Conservation (phyloP, 345 rosid species). For the Citrus australasica region DNA sequence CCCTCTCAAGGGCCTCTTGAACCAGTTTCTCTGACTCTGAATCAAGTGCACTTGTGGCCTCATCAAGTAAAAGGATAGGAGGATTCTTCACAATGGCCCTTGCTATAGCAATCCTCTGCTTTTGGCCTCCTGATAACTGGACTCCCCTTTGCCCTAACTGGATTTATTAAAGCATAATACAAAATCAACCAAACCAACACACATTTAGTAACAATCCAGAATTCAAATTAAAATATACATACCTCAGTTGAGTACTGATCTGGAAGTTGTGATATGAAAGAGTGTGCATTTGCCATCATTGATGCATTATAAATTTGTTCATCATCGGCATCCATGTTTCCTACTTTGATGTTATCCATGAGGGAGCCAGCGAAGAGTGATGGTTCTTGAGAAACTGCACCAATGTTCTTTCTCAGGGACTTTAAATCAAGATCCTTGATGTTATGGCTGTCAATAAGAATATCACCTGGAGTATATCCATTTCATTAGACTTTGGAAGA, state of each 20-base stretch:
- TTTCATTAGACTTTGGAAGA: not conserved
- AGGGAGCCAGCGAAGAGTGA: slow-evolving; percentile 57
- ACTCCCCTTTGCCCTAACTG: slow-evolving; percentile 68
- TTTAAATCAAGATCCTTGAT: slow-evolving; percentile 51
- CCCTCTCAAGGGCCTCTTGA: slow-evolving; percentile 60
- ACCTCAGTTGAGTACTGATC: slow-evolving; percentile 52
- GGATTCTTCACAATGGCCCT: slow-evolving; percentile 65
- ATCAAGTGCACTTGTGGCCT: slow-evolving; percentile 75
- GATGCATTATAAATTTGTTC: slow-evolving; percentile 45
- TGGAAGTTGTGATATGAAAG: slow-evolving; percentile 50
- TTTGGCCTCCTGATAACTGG: slow-evolving; percentile 71
- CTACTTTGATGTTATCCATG: slow-evolving; percentile 54
- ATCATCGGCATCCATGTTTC: slow-evolving; percentile 53
- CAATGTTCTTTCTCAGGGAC: slow-evolving; percentile 46
- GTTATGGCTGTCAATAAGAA: slow-evolving; percentile 46
- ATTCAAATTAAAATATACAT: not conserved
- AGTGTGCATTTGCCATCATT: slow-evolving; percentile 51
- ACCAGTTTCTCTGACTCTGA: slow-evolving; percentile 58
- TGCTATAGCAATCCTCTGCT: slow-evolving; percentile 66
- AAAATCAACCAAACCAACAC: not conserved
- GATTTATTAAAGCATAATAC: not conserved
- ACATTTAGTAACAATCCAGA: not conserved
- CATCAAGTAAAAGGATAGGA: slow-evolving; percentile 63
- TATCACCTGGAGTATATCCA: slow-evolving; percentile 33
- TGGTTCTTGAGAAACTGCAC: slow-evolving; percentile 64